Base-by-base conservation (phyloP, 108 stramenopile species). In the Skeletonema potamos region DNA sequence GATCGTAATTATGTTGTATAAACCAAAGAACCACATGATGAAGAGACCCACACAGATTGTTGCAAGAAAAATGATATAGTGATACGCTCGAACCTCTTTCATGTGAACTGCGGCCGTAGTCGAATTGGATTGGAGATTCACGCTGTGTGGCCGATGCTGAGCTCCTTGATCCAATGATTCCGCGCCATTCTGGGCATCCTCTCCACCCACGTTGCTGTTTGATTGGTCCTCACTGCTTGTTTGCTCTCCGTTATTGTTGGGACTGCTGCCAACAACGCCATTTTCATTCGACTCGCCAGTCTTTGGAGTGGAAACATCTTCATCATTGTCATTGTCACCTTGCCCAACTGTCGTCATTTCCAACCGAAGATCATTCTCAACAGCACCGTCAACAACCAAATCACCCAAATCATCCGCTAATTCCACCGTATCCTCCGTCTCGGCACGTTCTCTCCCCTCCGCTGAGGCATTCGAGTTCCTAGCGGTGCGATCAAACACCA, bases 11-110 rank as follows among this genome's bases (percentile, higher is more conserved):
- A 93, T 51, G 46, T 79, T 70, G 66, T 89, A 84, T 27, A 97
- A 84, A 70, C 94, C 81, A 76, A 97, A 88, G 77, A 87, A 92
- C 69, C 95, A 98, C 2, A 98, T 81, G 20, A 95, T 72, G 11
- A 96, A 68, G 58, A 98, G 76, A 62, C 89, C 74, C 24, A 75
- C 77, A 8, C 86, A 90, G 17, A 95, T 85, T 74, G 92, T 83
- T 33, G 91, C 51, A 17, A 96, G 68, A 65, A 98, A 94, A 8
- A 87, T 75, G 30, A 96, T 26, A 4, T 93, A 93, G 77, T 96
- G 97, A 7, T 70, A 65, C 0, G 87, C 83, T 62, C 82, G 83
- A 62, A 98, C 54, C 44, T 96, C 96, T 67, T 96, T 44, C 12
- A 72, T 69, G 76, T 90, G 34, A 27, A 51, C 32, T 36, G 60